Evolutionary conservation across 2,329 filamentous ascomycete genomes (phyloP).

Genomic region (Colletotrichum cuscutae): DNA sequence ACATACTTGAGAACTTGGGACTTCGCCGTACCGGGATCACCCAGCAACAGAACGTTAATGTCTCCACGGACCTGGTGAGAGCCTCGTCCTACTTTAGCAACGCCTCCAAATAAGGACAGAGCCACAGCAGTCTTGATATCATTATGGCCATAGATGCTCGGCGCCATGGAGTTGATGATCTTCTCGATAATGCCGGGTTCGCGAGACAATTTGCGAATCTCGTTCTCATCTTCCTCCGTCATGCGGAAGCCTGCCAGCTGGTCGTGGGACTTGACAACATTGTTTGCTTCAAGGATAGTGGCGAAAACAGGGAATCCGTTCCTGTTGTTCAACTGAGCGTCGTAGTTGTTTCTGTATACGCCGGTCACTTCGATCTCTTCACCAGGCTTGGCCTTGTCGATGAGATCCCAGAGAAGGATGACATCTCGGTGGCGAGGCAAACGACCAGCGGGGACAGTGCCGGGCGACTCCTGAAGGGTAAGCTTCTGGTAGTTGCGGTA

Average conservation of each 20-base stretch:
- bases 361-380: constrained; percentile 98
- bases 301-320: constrained; percentile 99
- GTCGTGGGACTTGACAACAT: constrained; percentile 96
- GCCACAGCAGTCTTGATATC: constrained; percentile 98
- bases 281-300: constrained; percentile 96
- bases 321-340: constrained; percentile 96
- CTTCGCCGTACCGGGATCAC: constrained; percentile 97
- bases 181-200: constrained; percentile 95
- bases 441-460: constrained; percentile 94
- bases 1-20: constrained; percentile 98
- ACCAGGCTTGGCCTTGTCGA: constrained; percentile 95
- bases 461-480: constrained; percentile 95
- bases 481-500: constrained; percentile 99
- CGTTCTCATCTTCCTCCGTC: constrained; percentile 92
- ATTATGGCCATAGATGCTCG: constrained; percentile 95
- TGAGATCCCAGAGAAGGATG: constrained; percentile 95
- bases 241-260: constrained; percentile 96
- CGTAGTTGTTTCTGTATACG: constrained; percentile 98
- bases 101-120: constrained; percentile 92
- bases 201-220: constrained; percentile 87
- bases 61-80: constrained; percentile 93
- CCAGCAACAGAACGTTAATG: constrained; percentile 96
- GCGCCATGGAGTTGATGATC: constrained; percentile 91
- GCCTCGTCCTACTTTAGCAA: constrained; percentile 90
- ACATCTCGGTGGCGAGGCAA: constrained; percentile 94